Evolutionary conservation across 257 asterid genomes (phyloP), one percentile per base, ranked within the genome.

Genomic region (Solanum corneliomulleri): DNA sequence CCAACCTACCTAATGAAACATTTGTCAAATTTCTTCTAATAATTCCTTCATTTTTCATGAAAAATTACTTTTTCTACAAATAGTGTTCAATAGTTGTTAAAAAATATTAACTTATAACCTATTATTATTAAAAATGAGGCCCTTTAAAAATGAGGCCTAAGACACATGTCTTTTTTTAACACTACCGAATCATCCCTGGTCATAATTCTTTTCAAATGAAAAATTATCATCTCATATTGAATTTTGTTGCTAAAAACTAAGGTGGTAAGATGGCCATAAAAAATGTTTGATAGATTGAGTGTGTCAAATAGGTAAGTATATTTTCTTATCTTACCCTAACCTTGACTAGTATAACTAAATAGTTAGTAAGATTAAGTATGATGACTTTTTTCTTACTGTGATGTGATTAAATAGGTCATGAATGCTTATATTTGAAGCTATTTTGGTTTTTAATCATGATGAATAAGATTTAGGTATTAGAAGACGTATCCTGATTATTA

Each of bases 1-100:
- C 86, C 98, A 96, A 88, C 93, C 98, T 71, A 92, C 97, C 44
- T 94, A 86, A 94, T 96, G 97, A 33, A 33, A 33, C 3, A 0
- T 33, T 33, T 33, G 4, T 33, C 35, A 33, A 33, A 33, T 33
- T 33, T 33, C 4, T 33, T 33, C 35, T 33, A 33, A 33, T 33
- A 33, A 33, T 33, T 33, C 35, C 35, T 33, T 33, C 35, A 33
- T 33, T 33, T 33, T 3, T 33, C 35, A 33, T 3, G 4, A 3
- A 33, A 33, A 33, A 33, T 33, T 33, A 33, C 4, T 33, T 33
- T 33, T 33, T 33, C 35, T 33, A 3, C 35, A 33, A 33, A 33
- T 33, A 3, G 35, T 33, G 35, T 33, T 33, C 35, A 33, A 33
- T 33, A 3, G 35, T 33, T 33, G 35, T 33, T 33, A 33, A 33